phyloP scores from a whole-genome alignment of 129 eudicot species.

The Logfia minima region DNA sequence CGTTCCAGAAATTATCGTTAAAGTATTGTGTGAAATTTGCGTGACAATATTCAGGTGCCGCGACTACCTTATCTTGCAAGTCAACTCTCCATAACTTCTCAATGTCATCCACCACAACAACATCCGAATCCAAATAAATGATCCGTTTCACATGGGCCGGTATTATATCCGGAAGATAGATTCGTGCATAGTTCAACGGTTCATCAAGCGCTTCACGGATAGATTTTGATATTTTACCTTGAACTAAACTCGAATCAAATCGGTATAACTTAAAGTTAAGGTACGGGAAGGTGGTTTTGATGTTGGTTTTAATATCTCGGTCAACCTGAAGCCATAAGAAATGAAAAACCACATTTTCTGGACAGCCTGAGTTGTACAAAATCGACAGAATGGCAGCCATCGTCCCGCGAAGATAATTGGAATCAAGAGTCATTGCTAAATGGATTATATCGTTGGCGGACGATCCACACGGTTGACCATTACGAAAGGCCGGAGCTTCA shows the following conservation, averaged over 20 bases:
- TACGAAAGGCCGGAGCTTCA: conserved; percentile 56
- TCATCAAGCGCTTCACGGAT: conserved; percentile 51
- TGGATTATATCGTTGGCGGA: conserved; percentile 39
- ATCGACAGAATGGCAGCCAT: conserved; percentile 53
- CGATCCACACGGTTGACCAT: conserved; percentile 45
- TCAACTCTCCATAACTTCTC: conserved; percentile 52
- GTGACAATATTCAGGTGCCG: conserved; percentile 58
- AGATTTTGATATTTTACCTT: conserved; percentile 47
- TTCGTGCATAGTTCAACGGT: conserved; percentile 48
- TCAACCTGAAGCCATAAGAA: conserved; percentile 43
- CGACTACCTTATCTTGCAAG: conserved; percentile 41
- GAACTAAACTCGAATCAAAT: conserved; percentile 41
- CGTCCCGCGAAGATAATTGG: conserved; percentile 50
- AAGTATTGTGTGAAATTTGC: conserved; percentile 53
- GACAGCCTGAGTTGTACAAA: conserved; percentile 50
- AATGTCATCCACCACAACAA: conserved; percentile 52
- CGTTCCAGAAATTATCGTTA: conserved; percentile 47
- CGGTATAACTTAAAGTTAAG: conserved; percentile 41
- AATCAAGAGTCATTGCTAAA: conserved; percentile 52
- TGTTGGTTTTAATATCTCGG: conserved; percentile 31
- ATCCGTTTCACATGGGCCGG: conserved; percentile 42
- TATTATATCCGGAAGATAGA: conserved; percentile 44
- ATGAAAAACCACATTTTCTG: conserved; percentile 49
- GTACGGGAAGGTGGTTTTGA: conserved; percentile 41
- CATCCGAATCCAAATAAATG: conserved; percentile 52